Evolutionary conservation across 768 basidiomycete genomes (phyloP), one percentile per base, ranked within the genome.

Genomic region (Lactarius indigo): DNA sequence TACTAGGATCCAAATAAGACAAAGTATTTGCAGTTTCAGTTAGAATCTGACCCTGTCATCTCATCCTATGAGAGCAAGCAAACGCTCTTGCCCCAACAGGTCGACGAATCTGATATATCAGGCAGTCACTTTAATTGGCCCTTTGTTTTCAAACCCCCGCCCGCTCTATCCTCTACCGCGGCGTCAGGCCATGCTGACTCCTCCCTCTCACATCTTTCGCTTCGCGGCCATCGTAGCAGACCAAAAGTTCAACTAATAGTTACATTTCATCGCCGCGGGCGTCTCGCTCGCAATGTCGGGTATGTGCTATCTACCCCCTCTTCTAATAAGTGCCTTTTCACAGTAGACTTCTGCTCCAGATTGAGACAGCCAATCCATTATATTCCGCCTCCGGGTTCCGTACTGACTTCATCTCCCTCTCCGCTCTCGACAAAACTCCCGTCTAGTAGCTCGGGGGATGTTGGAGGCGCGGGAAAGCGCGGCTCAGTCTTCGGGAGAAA

Each of bases 191-290:
- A 10, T 7, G 20, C 6, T 33, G 50, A 5, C 5, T 42, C 56
- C 33, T 42, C 63, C 13, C 26, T 31, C 2, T 31, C 50, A 23
- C 44, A 62, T 23, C 55, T 17, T 17, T 62, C 60, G 2, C 47
- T 42, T 12, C 5, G 10, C 12, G 15, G 26, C 15, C 39, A 37
- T 42, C 5, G n/a, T 26, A 35, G 5, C 47, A 20, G 23, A 10
- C 57, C 15, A 61, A 63, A 5, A 30, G 33, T 50, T 26, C 65
- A 63, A 44, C 57, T 69, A 5, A 28, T 30, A 8, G 68, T 68
- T 12, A 67, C 61, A 23, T 41, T 63, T 20, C 37, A n/a, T 55
- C 65, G 68, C 37, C 57, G 39, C 39, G 57, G 61, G 17, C 61
- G 57, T 26, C 39, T 63, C 31, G 41, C 31, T 15, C 41, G 10